Percentiles rank a stretch among this genome's conserved stretches.
These are phyloP conservation scores for Canna indica DNA, from an alignment of 176 grass and related monocot genomes.

Conservation along the genomic window DNA sequence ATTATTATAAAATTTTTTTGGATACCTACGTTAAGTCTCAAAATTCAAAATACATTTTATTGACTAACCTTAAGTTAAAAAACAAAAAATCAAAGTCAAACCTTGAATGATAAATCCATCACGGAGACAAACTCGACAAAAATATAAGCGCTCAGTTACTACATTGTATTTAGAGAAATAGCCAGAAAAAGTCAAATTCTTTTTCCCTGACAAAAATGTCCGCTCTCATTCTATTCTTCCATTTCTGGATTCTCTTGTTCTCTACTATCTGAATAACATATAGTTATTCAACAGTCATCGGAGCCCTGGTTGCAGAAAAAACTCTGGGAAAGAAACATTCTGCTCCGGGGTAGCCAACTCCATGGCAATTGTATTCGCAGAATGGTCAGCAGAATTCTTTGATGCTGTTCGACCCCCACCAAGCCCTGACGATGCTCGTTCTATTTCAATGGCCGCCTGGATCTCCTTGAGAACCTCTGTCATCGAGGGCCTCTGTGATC, in stretches of 20 bases:
- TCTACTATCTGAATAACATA: neutral
- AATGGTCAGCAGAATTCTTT: conserved; percentile 34
- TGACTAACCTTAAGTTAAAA: too few species aligned
- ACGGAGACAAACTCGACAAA: too few species aligned
- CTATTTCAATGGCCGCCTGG: conserved; percentile 76
- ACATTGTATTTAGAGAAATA: too few species aligned
- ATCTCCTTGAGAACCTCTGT: conserved; percentile 91
- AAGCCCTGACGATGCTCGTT: conserved; percentile 17
- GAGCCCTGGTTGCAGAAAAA: conserved; percentile 37
- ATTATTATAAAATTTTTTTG: too few species aligned
- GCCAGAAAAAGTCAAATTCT: too few species aligned
- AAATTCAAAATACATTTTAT: too few species aligned
- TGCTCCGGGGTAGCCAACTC: conserved; percentile 9
- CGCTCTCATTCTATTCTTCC: neutral
- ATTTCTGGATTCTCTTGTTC: neutral
- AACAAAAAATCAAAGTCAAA: too few species aligned
- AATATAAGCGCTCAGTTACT: too few species aligned
- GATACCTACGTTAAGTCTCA: too few species aligned
- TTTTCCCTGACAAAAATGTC: too few species aligned
- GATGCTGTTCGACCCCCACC: conserved; percentile 25
- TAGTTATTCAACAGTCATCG: conserved; percentile 2
- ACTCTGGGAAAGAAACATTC: conserved; percentile 38
- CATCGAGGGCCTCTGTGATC: conserved; percentile 48
- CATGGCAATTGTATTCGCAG: conserved; percentile 11
- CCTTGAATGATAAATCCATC: too few species aligned